phyloP scores from a whole-genome alignment of 768 basidiomycete genomes.

The Russula griseocarnosa region DNA sequence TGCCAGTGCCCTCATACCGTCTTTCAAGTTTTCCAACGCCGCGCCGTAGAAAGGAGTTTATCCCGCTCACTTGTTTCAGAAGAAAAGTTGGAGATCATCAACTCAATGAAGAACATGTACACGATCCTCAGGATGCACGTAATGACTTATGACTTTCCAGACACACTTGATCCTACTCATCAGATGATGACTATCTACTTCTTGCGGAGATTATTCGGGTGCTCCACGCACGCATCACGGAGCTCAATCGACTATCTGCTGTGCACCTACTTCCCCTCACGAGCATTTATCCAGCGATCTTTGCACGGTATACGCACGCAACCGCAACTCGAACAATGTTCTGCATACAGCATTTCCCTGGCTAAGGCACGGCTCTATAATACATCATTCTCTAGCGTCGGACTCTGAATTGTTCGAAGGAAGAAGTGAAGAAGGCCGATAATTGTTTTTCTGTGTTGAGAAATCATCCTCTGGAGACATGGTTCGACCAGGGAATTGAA shows the following conservation, averaged over 20 bases:
- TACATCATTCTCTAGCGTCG: constrained; percentile 42
- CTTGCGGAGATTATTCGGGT: constrained; percentile 52
- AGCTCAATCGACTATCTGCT: constrained; percentile 29
- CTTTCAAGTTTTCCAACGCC: constrained; percentile 36
- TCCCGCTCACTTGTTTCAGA: constrained; percentile 40
- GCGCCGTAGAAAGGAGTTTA: constrained; percentile 29
- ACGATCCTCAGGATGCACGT: constrained; percentile 61
- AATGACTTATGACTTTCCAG: constrained; percentile 30
- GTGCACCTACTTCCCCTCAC: constrained; percentile 59
- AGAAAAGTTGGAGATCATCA: constrained; percentile 48
- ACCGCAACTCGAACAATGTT: constrained; percentile 26
- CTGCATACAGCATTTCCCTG: constrained; percentile 60
- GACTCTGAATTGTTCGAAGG: constrained; percentile 47
- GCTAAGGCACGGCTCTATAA: constrained; percentile 60
- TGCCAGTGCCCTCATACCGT: neutral
- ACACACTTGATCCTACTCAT: neutral
- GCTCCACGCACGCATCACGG: constrained; percentile 42
- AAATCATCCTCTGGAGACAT: constrained; percentile 54
- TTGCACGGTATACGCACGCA: constrained; percentile 40
- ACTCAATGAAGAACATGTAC: constrained; percentile 56
- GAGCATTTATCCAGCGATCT: constrained; percentile 55
- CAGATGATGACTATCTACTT: constrained; percentile 61
- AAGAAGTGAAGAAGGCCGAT: constrained; percentile 62
- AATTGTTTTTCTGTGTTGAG: constrained; percentile 61
- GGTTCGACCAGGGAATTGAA: constrained; percentile 62